Evolutionary conservation across 352 stramenopile genomes (phyloP).

Genomic region (Globisporangium carolinianum): DNA sequence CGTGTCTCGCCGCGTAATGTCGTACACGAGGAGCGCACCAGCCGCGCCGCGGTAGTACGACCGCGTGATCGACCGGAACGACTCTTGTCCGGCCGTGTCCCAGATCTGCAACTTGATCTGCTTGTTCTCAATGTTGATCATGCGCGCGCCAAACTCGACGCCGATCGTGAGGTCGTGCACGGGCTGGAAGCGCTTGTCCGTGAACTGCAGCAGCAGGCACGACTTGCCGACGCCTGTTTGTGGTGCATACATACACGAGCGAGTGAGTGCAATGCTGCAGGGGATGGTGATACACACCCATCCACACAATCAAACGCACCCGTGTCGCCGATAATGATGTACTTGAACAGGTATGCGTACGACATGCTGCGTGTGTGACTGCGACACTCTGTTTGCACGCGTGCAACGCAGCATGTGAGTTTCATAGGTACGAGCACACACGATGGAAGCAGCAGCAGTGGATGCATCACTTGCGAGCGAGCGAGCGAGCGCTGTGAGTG

Average conservation of each 20-base stretch:
- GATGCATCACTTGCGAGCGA: no score
- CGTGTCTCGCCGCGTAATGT: constrained; percentile 97
- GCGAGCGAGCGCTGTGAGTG: no score
- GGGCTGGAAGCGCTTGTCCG: constrained; percentile 99
- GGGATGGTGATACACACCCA: neutral
- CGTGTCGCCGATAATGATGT: constrained; percentile 99
- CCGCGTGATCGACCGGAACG: constrained; percentile 98
- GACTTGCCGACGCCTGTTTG: constrained; percentile 98
- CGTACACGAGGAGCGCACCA: constrained; percentile 96
- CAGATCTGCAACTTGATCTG: constrained; percentile 98
- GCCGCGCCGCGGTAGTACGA: constrained; percentile 98
- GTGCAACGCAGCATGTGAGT: no score
- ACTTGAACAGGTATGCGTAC: constrained; percentile 96
- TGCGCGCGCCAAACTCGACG: constrained; percentile 98
- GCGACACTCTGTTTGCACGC: neutral
- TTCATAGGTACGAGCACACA: no score
- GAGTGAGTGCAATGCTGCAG: no score
- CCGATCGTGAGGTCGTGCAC: constrained; percentile 99
- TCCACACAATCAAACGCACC: constrained; percentile 32
- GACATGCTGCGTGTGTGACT: constrained; percentile 54
- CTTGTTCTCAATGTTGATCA: constrained; percentile 98
- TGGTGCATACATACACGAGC: neutral
- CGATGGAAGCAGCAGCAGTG: no score
- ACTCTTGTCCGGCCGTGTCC: constrained; percentile 99
- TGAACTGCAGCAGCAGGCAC: constrained; percentile 99